phyloP scores from a whole-genome alignment of 495 filamentous ascomycete species.

The Antarctomyces pellizariae region DNA sequence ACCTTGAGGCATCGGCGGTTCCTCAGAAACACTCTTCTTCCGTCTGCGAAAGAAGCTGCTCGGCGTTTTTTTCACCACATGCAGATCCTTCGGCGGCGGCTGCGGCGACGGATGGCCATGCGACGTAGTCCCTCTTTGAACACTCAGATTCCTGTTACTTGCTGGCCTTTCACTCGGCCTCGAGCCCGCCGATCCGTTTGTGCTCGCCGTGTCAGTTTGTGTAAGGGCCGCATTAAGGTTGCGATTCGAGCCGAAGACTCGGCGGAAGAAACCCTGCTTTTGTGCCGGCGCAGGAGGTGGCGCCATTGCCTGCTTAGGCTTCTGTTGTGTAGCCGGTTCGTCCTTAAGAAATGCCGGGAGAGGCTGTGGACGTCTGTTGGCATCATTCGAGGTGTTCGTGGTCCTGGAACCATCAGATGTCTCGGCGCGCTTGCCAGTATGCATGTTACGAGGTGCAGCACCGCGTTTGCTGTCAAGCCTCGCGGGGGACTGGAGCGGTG shows the following conservation, averaged over 20 bases:
- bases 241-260: constrained; percentile 45
- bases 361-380: constrained; percentile 8
- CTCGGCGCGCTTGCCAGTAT: constrained; percentile 7
- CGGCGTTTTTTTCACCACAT: constrained; percentile 58
- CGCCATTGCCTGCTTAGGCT: constrained; percentile 11
- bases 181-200: no score
- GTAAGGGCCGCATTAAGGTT: constrained; percentile 16
- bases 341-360: constrained; percentile 11
- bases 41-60: constrained; percentile 82
- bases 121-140: no score
- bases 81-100: constrained; percentile 15
- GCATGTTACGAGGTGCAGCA: no score
- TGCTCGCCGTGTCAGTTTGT: no score
- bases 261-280: constrained; percentile 71
- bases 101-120: constrained; percentile 22
- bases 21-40: constrained; percentile 56
- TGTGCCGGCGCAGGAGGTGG: constrained; percentile 25
- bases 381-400: constrained; percentile 8
- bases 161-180: no score
- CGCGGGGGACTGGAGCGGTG: constrained; percentile 11
- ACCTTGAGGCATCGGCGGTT: constrained; percentile 17
- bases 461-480: constrained; percentile 27
- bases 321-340: constrained; percentile 8
- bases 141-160: no score
- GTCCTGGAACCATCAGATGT: constrained; percentile 3